Evolutionary conservation across 371 early-diverging fungal species (phyloP).

Genomic region (Rhizomucor pusillus): DNA sequence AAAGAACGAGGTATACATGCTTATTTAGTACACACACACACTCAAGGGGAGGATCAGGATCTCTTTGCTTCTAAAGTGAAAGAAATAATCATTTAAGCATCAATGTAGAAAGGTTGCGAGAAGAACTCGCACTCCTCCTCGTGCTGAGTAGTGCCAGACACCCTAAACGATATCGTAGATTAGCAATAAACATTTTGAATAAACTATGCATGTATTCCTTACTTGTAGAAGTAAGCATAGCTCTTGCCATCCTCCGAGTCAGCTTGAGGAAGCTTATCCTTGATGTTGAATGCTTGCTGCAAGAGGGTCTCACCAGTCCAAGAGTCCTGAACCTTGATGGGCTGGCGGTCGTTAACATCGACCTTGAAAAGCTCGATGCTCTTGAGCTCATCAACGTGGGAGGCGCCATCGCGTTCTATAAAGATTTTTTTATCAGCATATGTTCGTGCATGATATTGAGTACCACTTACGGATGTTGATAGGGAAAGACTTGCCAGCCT

Average conservation of each 20-base stretch:
- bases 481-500: conserved; percentile 15
- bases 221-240: conserved; percentile 46
- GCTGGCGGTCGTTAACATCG: conserved; percentile 29
- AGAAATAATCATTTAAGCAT: conserved; percentile 7
- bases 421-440: no score
- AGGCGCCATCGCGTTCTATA: conserved; percentile 38
- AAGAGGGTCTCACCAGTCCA: conserved; percentile 30
- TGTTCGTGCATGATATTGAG: no score
- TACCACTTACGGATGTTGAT: conserved; percentile 34
- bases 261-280: conserved; percentile 35
- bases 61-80: no score
- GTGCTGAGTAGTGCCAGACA: conserved; percentile 34
- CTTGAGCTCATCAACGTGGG: conserved; percentile 29
- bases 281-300: conserved; percentile 34
- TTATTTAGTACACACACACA: not conserved
- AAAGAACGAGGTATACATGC: conserved; percentile 4
- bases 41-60: not conserved
- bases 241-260: conserved; percentile 17
- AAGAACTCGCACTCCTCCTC: conserved; percentile 43
- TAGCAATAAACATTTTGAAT: not conserved
- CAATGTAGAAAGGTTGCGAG: conserved; percentile 49
- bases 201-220: no score
- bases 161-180: not conserved
- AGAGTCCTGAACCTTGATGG: conserved; percentile 30
- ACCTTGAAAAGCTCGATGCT: conserved; percentile 36